These are phyloP conservation scores for Cutaneotrichosporon dermatis DNA, from an alignment of 1,284 basidiomycete species.

Conservation along the genomic window DNA sequence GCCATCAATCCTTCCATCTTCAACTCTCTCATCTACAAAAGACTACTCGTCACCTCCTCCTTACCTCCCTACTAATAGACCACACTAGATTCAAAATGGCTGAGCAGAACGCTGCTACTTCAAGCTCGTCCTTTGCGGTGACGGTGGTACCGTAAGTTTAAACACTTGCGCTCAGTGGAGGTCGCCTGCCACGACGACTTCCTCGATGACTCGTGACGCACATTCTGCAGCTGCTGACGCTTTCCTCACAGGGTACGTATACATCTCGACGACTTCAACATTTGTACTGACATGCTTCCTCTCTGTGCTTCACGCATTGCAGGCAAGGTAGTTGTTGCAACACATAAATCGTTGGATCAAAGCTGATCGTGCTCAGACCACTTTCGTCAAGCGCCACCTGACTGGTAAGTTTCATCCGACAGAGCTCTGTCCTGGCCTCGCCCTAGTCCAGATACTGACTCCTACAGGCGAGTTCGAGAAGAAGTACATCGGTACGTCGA, in stretches of 20 bases:
- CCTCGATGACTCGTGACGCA: neutral
- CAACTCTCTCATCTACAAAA: conserved; percentile 2
- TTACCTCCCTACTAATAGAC: conserved; percentile 1
- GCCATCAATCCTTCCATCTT: conserved; percentile 2
- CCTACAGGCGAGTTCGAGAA: conserved; percentile 86
- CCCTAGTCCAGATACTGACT: conserved; percentile 6
- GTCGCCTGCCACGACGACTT: neutral
- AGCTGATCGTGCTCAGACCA: conserved; percentile 59
- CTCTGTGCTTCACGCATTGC: neutral
- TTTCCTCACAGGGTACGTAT: conserved; percentile 17
- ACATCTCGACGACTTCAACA: neutral
- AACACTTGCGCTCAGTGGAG: no score
- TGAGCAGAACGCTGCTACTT: conserved; percentile 66
- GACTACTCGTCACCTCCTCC: neutral
- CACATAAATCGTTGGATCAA: neutral
- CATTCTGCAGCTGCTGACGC: conserved; percentile 5
- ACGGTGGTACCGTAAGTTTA: conserved; percentile 86
- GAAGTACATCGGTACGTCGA: conserved; percentile 88
- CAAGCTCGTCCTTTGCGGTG: conserved; percentile 94
- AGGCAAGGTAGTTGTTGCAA: conserved; percentile 27
- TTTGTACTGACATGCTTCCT: conserved; percentile 10
- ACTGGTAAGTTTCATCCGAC: conserved; percentile 57
- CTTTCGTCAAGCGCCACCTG: conserved; percentile 99
- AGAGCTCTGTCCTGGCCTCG: neutral
- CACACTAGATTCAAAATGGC: conserved; percentile 31